Percentiles rank a stretch among this genome's conserved stretches.
Conservation (phyloP, 2,329 filamentous ascomycete species). For the Penicillium brevicompactum region DNA sequence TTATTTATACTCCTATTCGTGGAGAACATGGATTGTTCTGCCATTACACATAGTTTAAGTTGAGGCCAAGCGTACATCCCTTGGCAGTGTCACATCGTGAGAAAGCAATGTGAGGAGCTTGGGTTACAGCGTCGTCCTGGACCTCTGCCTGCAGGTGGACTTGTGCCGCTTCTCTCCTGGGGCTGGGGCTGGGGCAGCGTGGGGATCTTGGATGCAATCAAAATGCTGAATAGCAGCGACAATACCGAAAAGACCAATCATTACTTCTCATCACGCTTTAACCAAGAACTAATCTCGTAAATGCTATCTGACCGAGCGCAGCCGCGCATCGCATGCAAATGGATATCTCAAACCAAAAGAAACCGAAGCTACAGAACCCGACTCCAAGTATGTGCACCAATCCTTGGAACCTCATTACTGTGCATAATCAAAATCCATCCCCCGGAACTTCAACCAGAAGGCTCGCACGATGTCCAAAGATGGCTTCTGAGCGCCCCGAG, state of each 20-base stretch:
- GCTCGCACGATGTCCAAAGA: slow-evolving; percentile 43
- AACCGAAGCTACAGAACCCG: slow-evolving; percentile 11
- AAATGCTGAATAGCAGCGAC: no score
- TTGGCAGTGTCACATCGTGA: no score
- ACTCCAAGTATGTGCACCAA: slow-evolving; percentile 13
- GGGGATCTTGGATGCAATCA: no score
- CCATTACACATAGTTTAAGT: slow-evolving; percentile 1
- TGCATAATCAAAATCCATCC: slow-evolving; percentile 44
- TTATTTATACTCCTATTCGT: not conserved
- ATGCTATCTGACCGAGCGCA: not conserved
- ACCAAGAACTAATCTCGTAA: not conserved
- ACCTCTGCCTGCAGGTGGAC: no score
- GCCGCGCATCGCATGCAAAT: slow-evolving; percentile 12
- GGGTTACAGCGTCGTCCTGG: no score
- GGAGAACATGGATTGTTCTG: not conserved
- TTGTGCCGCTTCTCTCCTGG: no score
- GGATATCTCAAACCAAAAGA: slow-evolving; percentile 11
- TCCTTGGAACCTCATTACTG: slow-evolving; percentile 20
- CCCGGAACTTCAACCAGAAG: slow-evolving; percentile 50
- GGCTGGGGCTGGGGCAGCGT: no score
- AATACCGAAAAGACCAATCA: not conserved
- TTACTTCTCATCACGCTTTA: not conserved
- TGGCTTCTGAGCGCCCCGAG: slow-evolving; percentile 39
- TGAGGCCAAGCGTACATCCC: not conserved
- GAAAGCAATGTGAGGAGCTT: no score